A percentile compares a stretch with the other conserved stretches of the same genome.
These are phyloP conservation scores for Dalbergia cultrata DNA, from an alignment of 306 rosid species.

Conservation along the genomic window DNA sequence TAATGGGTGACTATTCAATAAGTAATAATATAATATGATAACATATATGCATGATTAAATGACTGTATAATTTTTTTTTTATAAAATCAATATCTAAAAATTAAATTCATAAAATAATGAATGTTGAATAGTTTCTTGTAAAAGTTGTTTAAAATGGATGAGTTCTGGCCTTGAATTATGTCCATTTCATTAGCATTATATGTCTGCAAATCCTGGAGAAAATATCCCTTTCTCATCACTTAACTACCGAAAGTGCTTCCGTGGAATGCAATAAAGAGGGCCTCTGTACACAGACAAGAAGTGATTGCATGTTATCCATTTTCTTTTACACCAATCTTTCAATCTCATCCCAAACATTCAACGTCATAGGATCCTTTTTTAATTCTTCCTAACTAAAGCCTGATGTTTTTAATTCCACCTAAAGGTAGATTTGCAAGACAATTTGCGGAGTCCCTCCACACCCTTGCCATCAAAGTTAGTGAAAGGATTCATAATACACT, in stretches of 20 bases:
- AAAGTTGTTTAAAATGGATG: background rate
- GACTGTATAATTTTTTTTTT: no score
- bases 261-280: slow-evolving; percentile 27
- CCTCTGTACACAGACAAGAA: slow-evolving; percentile 28
- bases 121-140: no score
- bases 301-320: slow-evolving; percentile 7
- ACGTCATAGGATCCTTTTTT: slow-evolving; percentile 17
- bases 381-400: background rate
- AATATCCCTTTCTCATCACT: slow-evolving; percentile 12
- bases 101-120: no score
- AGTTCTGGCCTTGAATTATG: background rate
- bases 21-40: no score
- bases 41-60: no score
- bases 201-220: background rate
- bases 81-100: no score
- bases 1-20: no score
- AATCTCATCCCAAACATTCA: background rate
- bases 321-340: slow-evolving; percentile 1
- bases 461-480: slow-evolving; percentile 20
- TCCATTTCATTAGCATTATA: background rate
- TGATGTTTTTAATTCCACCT: slow-evolving; percentile 13
- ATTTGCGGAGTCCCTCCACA: background rate
- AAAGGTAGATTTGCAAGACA: slow-evolving; percentile 19
- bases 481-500: slow-evolving; percentile 8
- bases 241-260: slow-evolving; percentile 20